A percentile compares a stretch with the other conserved stretches of the same genome.
Evolutionary conservation across 345 rosid species (phyloP).

Genomic region (Hibiscus trionum): DNA sequence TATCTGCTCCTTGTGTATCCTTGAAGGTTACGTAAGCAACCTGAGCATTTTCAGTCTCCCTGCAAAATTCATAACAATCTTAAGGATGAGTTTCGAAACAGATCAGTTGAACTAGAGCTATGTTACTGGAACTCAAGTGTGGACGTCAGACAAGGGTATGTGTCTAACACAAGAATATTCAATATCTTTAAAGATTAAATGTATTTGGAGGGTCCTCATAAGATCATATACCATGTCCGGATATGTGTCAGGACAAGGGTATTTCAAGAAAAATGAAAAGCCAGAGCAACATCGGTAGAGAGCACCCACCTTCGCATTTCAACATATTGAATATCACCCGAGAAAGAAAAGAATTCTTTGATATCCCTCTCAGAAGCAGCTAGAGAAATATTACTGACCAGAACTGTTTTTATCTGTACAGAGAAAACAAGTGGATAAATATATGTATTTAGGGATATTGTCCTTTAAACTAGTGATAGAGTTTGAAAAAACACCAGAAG

Average conservation of each 20-base stretch:
- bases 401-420: constrained; percentile 36
- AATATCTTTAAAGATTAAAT: not conserved
- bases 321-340: constrained; percentile 38
- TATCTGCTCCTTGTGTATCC: constrained; percentile 43
- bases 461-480: not conserved
- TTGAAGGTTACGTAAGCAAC: constrained; percentile 46
- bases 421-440: not conserved
- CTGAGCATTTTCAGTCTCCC: constrained; percentile 36
- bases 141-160: not conserved
- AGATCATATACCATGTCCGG: not conserved
- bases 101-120: not conserved
- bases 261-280: not conserved
- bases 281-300: not conserved
- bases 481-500: not conserved
- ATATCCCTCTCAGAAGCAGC: constrained; percentile 29
- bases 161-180: not conserved
- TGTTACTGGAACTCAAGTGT: not conserved
- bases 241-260: not conserved
- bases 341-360: constrained; percentile 45
- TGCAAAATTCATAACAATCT: constrained; percentile 10
- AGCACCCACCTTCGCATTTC: constrained; percentile 38
- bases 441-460: not conserved
- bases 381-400: constrained; percentile 40
- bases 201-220: not conserved
- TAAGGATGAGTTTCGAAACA: not conserved